These are phyloP conservation scores for Backusella macrospora DNA, from an alignment of 192 early-diverging fungal species.

Conservation along the genomic window DNA sequence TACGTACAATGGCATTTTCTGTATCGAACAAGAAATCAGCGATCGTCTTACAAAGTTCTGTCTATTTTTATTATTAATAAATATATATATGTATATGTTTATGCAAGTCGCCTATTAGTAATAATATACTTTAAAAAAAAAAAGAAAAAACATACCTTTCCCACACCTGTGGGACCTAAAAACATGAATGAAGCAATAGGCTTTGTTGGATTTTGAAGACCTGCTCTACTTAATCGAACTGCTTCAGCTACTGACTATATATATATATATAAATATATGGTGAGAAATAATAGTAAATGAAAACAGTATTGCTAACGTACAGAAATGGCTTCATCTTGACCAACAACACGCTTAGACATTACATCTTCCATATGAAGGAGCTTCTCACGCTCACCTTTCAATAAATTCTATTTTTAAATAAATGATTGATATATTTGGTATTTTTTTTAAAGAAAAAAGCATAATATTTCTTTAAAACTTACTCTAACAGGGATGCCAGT, in stretches of 20 bases:
- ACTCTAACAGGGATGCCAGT: constrained; percentile 83
- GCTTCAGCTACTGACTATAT: constrained; percentile 82
- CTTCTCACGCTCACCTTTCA: constrained; percentile 71
- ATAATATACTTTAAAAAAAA: constrained; percentile 13
- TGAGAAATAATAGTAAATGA: not conserved
- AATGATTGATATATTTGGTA: not conserved
- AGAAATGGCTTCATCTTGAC: constrained; percentile 88
- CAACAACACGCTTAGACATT: constrained; percentile 67
- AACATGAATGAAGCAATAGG: constrained; percentile 95
- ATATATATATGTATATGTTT: not conserved
- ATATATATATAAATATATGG: not conserved
- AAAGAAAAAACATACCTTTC: constrained; percentile 57
- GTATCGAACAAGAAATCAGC: constrained; percentile 94
- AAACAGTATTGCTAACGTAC: not conserved
- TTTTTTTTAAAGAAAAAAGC: not conserved
- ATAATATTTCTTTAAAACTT: constrained; percentile 6
- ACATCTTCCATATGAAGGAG: constrained; percentile 74
- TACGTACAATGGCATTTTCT: constrained; percentile 90
- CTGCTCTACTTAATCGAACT: constrained; percentile 84
- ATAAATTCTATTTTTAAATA: constrained; percentile 44
- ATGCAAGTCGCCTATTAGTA: constrained; percentile 18
- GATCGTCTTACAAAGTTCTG: constrained; percentile 77
- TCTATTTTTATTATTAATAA: constrained; percentile 31
- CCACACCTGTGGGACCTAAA: constrained; percentile 95
- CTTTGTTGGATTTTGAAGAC: constrained; percentile 75